Evolutionary conservation across 1,284 basidiomycete species (phyloP).

Genomic region (Cystobasidiaceae sp.): DNA sequence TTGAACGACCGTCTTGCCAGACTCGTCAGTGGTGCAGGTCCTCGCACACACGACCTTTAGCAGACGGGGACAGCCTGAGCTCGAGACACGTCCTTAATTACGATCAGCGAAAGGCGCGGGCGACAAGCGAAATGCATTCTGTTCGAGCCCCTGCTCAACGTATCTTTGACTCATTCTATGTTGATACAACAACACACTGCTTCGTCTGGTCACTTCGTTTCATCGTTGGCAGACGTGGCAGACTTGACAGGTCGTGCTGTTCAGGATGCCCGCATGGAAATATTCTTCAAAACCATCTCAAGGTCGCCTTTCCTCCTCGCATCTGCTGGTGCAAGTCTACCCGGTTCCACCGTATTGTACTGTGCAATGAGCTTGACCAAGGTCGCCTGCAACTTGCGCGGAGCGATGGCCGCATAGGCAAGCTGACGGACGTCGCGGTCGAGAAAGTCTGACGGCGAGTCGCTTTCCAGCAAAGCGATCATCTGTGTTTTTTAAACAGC

Average conservation of each 20-base stretch:
- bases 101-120: no score
- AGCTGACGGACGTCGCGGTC: conserved; percentile 65
- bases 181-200: no score
- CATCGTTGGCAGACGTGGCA: neutral
- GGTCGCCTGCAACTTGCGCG: conserved; percentile 66
- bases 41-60: no score
- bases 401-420: conserved; percentile 66
- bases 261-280: neutral
- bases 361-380: conserved; percentile 63
- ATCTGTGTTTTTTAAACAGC: conserved; percentile 54
- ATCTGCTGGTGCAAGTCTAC: neutral
- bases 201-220: no score
- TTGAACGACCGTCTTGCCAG: no score
- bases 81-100: no score
- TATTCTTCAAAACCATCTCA: conserved; percentile 14
- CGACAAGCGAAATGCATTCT: no score
- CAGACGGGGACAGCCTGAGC: no score
- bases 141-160: no score
- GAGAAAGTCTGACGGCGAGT: conserved; percentile 72
- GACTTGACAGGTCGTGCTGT: neutral
- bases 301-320: conserved; percentile 16
- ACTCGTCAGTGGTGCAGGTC: no score
- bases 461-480: conserved; percentile 65
- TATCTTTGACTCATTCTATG: no score
- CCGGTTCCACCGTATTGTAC: conserved; percentile 32